Evolutionary conservation across 768 basidiomycete genomes (phyloP).

Genomic region (Mrakia frigida): DNA sequence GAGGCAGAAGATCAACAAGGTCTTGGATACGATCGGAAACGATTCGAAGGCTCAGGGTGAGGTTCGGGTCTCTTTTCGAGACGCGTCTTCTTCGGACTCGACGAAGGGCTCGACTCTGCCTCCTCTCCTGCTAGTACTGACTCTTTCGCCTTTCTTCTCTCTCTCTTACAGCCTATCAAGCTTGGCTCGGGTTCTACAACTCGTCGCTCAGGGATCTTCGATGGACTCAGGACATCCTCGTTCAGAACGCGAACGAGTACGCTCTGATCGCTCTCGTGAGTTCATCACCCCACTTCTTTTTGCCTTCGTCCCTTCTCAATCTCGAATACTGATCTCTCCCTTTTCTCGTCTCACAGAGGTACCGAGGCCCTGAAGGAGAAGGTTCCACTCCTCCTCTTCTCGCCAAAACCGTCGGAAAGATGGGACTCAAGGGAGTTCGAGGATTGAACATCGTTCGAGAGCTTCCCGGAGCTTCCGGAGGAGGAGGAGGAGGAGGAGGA

Average conservation of each 20-base stretch:
- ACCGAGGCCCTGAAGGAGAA: conserved; percentile 41
- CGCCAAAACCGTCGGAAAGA: conserved; percentile 52
- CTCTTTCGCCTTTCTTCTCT: neutral
- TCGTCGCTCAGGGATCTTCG: conserved; percentile 45
- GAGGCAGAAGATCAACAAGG: conserved; percentile 35
- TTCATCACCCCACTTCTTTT: neutral
- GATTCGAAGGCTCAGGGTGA: conserved; percentile 48
- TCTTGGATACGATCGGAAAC: conserved; percentile 44
- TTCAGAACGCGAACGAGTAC: conserved; percentile 47
- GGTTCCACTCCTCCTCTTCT: conserved; percentile 46
- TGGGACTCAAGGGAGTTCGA: conserved; percentile 48
- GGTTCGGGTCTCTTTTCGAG: neutral
- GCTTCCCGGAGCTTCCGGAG: conserved; percentile 31
- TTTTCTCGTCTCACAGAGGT: neutral
- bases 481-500: conserved; percentile 26
- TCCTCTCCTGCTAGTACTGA: no score
- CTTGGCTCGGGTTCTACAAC: conserved; percentile 56
- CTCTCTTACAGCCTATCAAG: conserved; percentile 47
- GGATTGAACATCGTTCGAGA: conserved; percentile 41
- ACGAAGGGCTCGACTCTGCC: no score
- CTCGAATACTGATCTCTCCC: neutral
- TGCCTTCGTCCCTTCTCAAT: neutral
- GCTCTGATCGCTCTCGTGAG: conserved; percentile 35
- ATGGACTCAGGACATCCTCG: conserved; percentile 48
- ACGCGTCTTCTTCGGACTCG: neutral